Evolutionary conservation across 306 rosid species (phyloP), one percentile per base, ranked within the genome.

Genomic region (Cucurbita ficifolia): DNA sequence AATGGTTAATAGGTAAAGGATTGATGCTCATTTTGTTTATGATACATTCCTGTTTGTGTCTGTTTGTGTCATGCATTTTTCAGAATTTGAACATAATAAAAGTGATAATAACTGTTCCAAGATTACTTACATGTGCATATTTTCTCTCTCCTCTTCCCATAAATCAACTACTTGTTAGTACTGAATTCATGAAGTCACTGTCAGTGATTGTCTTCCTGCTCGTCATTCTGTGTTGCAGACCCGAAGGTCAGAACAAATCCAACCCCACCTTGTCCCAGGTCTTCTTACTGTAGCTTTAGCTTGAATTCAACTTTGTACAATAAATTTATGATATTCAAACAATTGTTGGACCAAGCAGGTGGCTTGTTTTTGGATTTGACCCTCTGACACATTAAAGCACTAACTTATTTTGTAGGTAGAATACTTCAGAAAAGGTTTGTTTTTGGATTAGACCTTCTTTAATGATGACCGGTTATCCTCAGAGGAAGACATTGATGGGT

Each of bases 191-290:
- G 74, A 29, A 70, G 58, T 49, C 74, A 50, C 49, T 70, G 59
- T 70, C 58, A 70, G 74, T 70, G 59, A 59, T 33, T 70, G 74
- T 48, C 59, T 70, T 70, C 59, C 74, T 70, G 55, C 59, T 50
- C 21, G 29, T 70, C 58, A 70, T 69, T 16, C 29, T 22, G 74
- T 49, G 50, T 70, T 50, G 74, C 74, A 29, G 74, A 48, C 59
- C 59, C 46, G 16, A 49, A 49, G 59, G 74, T 50, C 74, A 70
- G 59, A 70, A 70, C 74, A 68, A 68, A 42, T 65, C 52, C 21
- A 70, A 50, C 74, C 58, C 74, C 59, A 48, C 74, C 58, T 51
- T 29, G 74, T 50, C 16, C 46, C 29, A 33, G 57, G 74, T 29
- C 45, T 70, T 29, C 43, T 70, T 50, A 29, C 29, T 49, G 12